Base-by-base conservation (phyloP, 2,329 filamentous ascomycete species). In the Aspergillus pseudonomiae region DNA sequence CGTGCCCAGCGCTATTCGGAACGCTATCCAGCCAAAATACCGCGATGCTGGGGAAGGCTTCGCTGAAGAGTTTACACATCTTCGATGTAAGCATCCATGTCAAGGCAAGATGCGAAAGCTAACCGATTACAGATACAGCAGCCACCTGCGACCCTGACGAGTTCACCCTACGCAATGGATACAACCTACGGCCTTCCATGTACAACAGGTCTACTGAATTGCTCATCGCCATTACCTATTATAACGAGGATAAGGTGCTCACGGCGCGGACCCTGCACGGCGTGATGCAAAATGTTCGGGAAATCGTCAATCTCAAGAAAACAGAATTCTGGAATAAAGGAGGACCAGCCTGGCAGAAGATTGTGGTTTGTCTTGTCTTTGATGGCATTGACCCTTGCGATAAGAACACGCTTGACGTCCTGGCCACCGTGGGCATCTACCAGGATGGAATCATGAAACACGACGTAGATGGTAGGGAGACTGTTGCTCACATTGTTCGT, bases 321-420 rank as follows among this genome's bases (percentile, higher is more conserved):
- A 97, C 95, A 34, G 94, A 96, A 73, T 99, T 99, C 84, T 98
- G 95, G 95, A 97, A 98, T 83, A 96, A 97, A 83, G 95, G 95
- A 73, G 95, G 95, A 61, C 95, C 95, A 10, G 95, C 95, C 62
- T 99, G 95, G 95, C 95, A 99, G 79, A 99, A 99, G 84, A 98
- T 99, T 75, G 95, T 98, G 30, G 95, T 98, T 65, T 96, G 92
- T 79, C 83, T 98, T 68, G 93, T 99, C 67, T 98, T 98, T 74
- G 95, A 99, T 78, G 95, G 95, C 86, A 96, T 99, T 74, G 94
- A 97, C 72, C 95, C 96, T 79, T 94, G 92, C 70, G 94, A 99
- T 86, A 98, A 98, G 85, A 92, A 93, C 75, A 93, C 91, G 4
- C 85, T 98, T 48, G 95, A 99, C 78, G 86, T 98, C 55, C 85